Conservation (phyloP, 1,284 basidiomycete species). For the Schizophyllum amplum region DNA sequence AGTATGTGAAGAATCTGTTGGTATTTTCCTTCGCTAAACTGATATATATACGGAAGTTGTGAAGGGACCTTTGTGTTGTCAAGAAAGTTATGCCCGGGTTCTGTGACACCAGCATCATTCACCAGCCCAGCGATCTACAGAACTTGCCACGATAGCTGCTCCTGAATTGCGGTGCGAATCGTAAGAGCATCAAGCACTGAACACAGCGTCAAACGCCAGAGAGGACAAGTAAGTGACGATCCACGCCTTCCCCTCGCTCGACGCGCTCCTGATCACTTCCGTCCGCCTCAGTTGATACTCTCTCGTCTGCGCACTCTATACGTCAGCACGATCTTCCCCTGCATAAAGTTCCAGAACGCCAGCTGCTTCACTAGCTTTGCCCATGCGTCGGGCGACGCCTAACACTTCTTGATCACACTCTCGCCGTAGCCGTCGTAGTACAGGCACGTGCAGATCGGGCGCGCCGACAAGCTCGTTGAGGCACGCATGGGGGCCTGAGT, state of each 20-base stretch:
- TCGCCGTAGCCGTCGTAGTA: constrained; percentile 94
- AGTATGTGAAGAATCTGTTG: no score
- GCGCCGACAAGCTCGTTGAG: constrained; percentile 73
- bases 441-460: constrained; percentile 81
- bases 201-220: no score
- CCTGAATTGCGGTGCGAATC: no score
- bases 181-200: no score
- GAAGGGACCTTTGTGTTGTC: no score
- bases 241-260: constrained; percentile 81
- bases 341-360: constrained; percentile 88
- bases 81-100: no score
- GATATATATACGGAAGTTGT: no score
- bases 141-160: no score
- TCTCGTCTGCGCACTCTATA: constrained; percentile 93
- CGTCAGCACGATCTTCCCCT: constrained; percentile 71
- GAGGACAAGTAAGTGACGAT: no score
- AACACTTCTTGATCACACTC: constrained; percentile 81
- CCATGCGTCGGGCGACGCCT: constrained; percentile 91
- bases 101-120: no score
- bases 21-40: no score
- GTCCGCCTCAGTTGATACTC: constrained; percentile 90
- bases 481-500: constrained; percentile 47
- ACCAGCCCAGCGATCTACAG: no score
- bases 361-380: constrained; percentile 94
- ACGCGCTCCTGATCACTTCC: constrained; percentile 87